Evolutionary conservation across 805 yeast species (phyloP).

Genomic region (Suhomyces xylopsoci): DNA sequence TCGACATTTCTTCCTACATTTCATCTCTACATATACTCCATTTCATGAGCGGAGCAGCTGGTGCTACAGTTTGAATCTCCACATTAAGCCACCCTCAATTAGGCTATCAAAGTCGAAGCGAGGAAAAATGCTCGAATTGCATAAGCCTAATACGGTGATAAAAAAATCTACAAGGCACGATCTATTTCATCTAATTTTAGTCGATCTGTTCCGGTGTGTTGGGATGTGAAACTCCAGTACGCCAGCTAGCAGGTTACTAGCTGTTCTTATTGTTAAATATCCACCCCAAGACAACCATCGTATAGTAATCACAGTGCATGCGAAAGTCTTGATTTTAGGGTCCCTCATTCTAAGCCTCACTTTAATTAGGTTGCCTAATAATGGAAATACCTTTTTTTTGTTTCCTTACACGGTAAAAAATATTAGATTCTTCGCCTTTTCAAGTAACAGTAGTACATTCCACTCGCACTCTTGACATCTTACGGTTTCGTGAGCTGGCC

Average conservation of each 20-base stretch:
- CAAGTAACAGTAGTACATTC: neutral
- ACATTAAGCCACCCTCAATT: neutral
- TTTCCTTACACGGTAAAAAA: neutral
- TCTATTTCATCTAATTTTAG: neutral
- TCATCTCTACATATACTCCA: neutral
- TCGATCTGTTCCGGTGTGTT: neutral
- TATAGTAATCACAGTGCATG: neutral
- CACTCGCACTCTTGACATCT: neutral
- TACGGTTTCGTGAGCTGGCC: neutral
- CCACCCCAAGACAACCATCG: neutral
- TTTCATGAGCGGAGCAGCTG: neutral
- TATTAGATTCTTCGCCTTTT: neutral
- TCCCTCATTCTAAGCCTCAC: neutral
- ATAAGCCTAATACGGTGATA: neutral
- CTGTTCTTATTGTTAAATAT: neutral
- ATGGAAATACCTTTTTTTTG: neutral
- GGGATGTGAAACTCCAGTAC: neutral
- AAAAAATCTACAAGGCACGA: neutral
- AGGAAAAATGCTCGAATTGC: neutral
- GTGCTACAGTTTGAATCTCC: neutral
- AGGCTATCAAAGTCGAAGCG: neutral
- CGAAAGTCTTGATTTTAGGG: neutral
- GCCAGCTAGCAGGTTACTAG: neutral
- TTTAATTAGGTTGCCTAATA: neutral
- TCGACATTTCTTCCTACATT: neutral